Evolutionary conservation across 2,329 filamentous ascomycete species (phyloP).

Genomic region (Raffaelea arxii): DNA sequence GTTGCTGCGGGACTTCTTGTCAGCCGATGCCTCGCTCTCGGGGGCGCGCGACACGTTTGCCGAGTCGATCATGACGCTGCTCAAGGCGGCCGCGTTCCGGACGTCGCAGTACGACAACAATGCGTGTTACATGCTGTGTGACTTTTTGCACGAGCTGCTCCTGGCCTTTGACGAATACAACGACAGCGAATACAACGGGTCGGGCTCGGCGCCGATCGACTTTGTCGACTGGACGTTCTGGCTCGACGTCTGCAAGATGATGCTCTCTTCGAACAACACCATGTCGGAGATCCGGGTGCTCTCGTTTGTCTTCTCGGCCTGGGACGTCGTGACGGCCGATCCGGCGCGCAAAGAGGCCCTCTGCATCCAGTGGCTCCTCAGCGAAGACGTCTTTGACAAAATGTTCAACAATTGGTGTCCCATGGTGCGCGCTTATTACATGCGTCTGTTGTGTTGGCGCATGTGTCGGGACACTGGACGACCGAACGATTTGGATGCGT

Average conservation of each 20-base stretch:
- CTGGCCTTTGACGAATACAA: slow-evolving; percentile 44
- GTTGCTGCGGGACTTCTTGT: slow-evolving; percentile 70
- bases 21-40: slow-evolving; percentile 32
- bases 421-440: slow-evolving; percentile 89
- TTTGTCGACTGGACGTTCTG: slow-evolving; percentile 76
- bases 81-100: slow-evolving; percentile 64
- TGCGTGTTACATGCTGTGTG: slow-evolving; percentile 82
- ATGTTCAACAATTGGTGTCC: slow-evolving; percentile 93
- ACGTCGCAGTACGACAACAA: slow-evolving; percentile 75
- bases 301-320: slow-evolving; percentile 70
- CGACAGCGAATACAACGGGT: slow-evolving; percentile 3
- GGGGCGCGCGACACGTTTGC: slow-evolving; percentile 60
- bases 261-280: slow-evolving; percentile 76
- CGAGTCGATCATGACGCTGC: slow-evolving; percentile 60
- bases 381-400: slow-evolving; percentile 64
- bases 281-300: slow-evolving; percentile 82
- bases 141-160: slow-evolving; percentile 77
- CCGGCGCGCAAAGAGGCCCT: slow-evolving; percentile 58
- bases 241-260: slow-evolving; percentile 68
- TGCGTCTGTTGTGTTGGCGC: slow-evolving; percentile 84
- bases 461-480: slow-evolving; percentile 67
- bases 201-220: slow-evolving; percentile 15
- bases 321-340: slow-evolving; percentile 61
- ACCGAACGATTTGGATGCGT: slow-evolving; percentile 56
- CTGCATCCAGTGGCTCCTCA: slow-evolving; percentile 66